Conservation (phyloP, 2,329 filamentous ascomycete species). For the Nemania sp. region DNA sequence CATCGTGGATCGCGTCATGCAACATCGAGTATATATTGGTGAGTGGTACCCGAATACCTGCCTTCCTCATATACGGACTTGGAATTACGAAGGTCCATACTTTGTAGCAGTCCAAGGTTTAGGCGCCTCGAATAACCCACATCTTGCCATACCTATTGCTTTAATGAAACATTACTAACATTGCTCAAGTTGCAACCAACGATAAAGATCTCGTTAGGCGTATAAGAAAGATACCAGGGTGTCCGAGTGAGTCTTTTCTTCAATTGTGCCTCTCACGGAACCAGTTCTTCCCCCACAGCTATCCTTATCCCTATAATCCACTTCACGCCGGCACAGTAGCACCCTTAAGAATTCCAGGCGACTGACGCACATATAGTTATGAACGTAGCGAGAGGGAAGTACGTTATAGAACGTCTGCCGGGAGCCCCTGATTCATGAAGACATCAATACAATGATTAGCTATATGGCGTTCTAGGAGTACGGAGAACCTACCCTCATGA, state of each 20-base stretch:
- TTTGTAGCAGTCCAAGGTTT: no score
- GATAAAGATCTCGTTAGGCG: slow-evolving; percentile 78
- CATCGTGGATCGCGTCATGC: slow-evolving; percentile 36
- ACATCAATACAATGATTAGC: neutral
- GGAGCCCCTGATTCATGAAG: slow-evolving; percentile 67
- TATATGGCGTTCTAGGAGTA: slow-evolving; percentile 13
- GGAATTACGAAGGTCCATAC: slow-evolving; percentile 1
- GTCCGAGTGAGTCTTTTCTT: slow-evolving; percentile 50
- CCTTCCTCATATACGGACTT: no score
- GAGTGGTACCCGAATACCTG: neutral
- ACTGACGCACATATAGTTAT: slow-evolving; percentile 50
- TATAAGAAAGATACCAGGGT: slow-evolving; percentile 74
- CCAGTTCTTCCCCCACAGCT: neutral
- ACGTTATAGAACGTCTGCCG: slow-evolving; percentile 89
- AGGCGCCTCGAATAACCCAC: no score
- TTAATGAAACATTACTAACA: neutral
- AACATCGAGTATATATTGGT: slow-evolving; percentile 28
- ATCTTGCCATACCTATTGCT: neutral
- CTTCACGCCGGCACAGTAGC: neutral
- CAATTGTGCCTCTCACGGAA: neutral
- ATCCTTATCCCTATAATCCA: neutral
- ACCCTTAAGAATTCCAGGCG: neutral
- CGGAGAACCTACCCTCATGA: neutral
- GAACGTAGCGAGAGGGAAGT: slow-evolving; percentile 85
- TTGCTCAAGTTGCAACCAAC: slow-evolving; percentile 61